Base-by-base conservation (phyloP, 2,329 filamentous ascomycete species). In the Talaromyces sp. region DNA sequence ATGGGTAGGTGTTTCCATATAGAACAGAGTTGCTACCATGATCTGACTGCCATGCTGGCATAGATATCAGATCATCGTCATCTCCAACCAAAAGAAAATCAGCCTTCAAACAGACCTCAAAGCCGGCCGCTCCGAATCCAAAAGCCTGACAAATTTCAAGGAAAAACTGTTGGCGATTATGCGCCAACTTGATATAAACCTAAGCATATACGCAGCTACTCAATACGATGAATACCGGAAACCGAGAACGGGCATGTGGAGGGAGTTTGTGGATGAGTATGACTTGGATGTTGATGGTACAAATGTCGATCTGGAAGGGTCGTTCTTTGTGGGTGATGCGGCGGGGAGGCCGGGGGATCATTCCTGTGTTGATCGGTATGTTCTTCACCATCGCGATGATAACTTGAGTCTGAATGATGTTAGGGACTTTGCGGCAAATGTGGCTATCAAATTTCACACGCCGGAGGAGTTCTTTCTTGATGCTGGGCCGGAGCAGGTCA, bases 241-340 rank as follows among this genome's bases (percentile, higher is more conserved):
- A 76, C 95, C 95, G 4, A 83, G 93, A 42, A 82, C 81, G 1
- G 93, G 93, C 21, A 97, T 98, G 90, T 99, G 95, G 93, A 81
- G 82, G 31, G 83, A 88, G 71, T 77, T 90, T 65, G 71, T 88
- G 6, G 76, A 83, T 0, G 87, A 91, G 69, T 84, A 86, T 67
- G 83, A 82, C 54, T 77, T 90, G 1, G 76, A 83, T 50, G 78
- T 80, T 58, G 71, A 71, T 5, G 78, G 79, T 1, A 82, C 7
- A 14, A 50, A 83, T 16, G 76, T 96, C n/a, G 89, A 96, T 73
- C 74, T 90, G 37, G 77, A 83, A 16, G 79, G 81, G 2, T 96
- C 91, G 25, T 81, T 97, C 66, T 97, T 96, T 72, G 87, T 99
- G 50, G 95, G 95, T 50, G 95, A 99, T 78, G 95, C 95, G 56